Evolutionary conservation across 495 filamentous ascomycete genomes (phyloP), one percentile per base, ranked within the genome.

Genomic region (Trichoderma parareesei): DNA sequence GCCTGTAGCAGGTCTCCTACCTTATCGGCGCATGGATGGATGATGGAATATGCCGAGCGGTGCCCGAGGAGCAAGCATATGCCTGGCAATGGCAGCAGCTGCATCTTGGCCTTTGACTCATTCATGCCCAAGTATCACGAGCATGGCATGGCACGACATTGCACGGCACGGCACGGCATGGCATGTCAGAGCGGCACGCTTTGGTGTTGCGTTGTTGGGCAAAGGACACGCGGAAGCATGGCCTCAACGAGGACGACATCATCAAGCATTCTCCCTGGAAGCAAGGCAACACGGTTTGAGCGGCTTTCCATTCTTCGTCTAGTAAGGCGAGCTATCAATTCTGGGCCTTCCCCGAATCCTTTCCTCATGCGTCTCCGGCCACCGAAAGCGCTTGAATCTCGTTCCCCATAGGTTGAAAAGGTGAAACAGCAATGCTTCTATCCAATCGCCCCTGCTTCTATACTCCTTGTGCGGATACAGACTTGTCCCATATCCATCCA

Each of bases 361-460:
- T 57, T 57, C 53, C 53, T 35, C 37, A 57, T 57, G 33, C 53
- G 53, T 57, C 27, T 27, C 27, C 33, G 53, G 33, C 27, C 53
- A 11, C 27, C 27, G 53, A 57, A 27, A 38, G 53, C 53, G 53
- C 53, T 57, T 57, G 53, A 57, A 13, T 10, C 53, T 57, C 53
- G 14, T 13, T 37, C 11, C 53, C 20, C 37, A 57, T 57, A 57
- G 53, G 53, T 16, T 14, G 27, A 35, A 35, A 57, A 16, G 20
- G 33, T 57, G 53, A 57, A 57, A 57, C 53, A 57, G 20, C 9
- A 27, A 57, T 16, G 14, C 37, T 57, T 57, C 33, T 27, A 38
- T 57, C 53, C 53, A 57, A 57, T 57, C 5, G 27, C 27, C 20
- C 27, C 27, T 37, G 53, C 37, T 37, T n/a, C n/a, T 57, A 6